Evolutionary conservation across 2,329 filamentous ascomycete species (phyloP).

Genomic region (Septoria linicola): DNA sequence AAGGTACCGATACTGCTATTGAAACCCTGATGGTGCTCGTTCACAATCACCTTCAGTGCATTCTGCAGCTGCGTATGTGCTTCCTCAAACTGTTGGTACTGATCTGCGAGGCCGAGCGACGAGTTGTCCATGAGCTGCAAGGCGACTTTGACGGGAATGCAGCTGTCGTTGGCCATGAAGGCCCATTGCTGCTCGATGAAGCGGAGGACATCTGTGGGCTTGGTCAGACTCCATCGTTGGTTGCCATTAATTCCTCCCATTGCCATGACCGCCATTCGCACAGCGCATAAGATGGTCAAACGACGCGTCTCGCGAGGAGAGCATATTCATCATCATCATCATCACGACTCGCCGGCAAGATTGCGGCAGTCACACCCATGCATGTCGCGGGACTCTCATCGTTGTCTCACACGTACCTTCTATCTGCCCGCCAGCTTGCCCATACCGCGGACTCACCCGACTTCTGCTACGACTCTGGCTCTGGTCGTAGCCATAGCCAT

Average conservation of each 20-base stretch:
- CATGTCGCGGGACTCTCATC: neutral
- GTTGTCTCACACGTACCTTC: conserved; percentile 35
- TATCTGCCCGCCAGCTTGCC: conserved; percentile 44
- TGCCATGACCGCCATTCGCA: neutral
- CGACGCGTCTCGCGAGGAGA: neutral
- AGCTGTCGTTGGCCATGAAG: conserved; percentile 83
- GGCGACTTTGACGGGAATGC: conserved; percentile 90
- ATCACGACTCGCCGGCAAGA: conserved; percentile 8
- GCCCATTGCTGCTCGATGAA: conserved; percentile 88
- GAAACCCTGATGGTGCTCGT: conserved; percentile 98
- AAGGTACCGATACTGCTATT: conserved; percentile 99
- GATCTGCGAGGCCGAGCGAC: conserved; percentile 86
- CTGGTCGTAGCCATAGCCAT: conserved; percentile 20
- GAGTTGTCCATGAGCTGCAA: conserved; percentile 91
- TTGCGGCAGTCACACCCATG: conserved; percentile 13
- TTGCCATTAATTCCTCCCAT: neutral
- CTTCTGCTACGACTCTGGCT: conserved; percentile 38
- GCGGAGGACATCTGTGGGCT: conserved; percentile 61
- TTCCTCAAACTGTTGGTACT: conserved; percentile 79
- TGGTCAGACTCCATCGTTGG: conserved; percentile 9
- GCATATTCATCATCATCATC: too few species aligned
- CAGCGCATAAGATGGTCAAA: neutral
- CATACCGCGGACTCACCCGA: conserved; percentile 34
- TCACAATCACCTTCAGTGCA: conserved; percentile 90
- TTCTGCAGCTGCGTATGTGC: conserved; percentile 88